Percentiles rank a stretch among this genome's conserved stretches.
Conservation (phyloP, 345 rosid species). For the Camelina hispida region DNA sequence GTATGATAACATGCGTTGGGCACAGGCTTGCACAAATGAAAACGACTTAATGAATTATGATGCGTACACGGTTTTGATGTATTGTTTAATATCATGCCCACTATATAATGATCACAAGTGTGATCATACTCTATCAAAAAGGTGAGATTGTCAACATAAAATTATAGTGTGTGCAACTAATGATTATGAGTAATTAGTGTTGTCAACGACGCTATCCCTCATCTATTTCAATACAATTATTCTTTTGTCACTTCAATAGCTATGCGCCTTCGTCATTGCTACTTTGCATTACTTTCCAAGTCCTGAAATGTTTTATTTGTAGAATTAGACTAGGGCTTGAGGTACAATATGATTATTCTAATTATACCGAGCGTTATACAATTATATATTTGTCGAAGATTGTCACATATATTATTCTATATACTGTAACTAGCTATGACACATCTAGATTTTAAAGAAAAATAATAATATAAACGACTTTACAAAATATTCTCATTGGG, state of each 20-base stretch:
- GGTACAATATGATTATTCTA: background rate
- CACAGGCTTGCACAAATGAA: background rate
- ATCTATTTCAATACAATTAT: background rate
- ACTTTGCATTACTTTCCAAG: background rate
- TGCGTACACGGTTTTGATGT: background rate
- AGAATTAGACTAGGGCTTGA: background rate
- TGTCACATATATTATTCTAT: background rate
- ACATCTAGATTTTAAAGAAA: background rate
- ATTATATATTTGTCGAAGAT: background rate
- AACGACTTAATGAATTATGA: background rate
- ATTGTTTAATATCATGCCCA: background rate
- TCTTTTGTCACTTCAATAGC: background rate
- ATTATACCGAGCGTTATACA: background rate
- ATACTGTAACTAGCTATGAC: background rate
- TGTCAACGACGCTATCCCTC: slow-evolving; percentile 7
- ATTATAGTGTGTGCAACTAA: background rate
- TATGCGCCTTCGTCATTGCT: background rate
- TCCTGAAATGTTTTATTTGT: background rate
- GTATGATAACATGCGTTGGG: background rate
- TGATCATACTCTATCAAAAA: slow-evolving; percentile 2
- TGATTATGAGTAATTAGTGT: slow-evolving; percentile 6
- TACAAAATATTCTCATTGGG: slow-evolving; percentile 40
- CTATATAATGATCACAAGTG: background rate
- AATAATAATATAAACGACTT: background rate
- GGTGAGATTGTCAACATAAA: background rate